Conservation (phyloP, 805 yeast species). For the Kluyveromyces dobzhanskii region DNA sequence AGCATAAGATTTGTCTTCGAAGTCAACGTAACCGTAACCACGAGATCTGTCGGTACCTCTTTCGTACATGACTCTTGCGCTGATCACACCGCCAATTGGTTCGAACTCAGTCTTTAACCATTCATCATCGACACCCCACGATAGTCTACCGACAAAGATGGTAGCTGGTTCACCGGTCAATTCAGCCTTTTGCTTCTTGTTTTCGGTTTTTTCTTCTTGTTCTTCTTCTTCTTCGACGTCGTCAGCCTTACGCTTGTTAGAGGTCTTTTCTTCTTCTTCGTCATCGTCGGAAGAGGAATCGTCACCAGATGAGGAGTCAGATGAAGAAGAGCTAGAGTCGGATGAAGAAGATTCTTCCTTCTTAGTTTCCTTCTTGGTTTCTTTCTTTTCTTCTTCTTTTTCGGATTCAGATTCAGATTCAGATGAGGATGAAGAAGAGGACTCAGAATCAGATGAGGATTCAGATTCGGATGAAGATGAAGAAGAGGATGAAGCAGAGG, state of each 20-base stretch:
- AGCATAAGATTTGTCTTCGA: slow-evolving; percentile 66
- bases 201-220: slow-evolving; percentile 30
- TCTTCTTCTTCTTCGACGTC: slow-evolving; percentile 31
- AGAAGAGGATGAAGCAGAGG: slow-evolving; percentile 10
- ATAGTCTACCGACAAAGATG: slow-evolving; percentile 90
- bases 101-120: slow-evolving; percentile 88
- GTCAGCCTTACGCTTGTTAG: slow-evolving; percentile 31
- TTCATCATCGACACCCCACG: slow-evolving; percentile 95
- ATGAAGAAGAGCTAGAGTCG: slow-evolving; percentile 6
- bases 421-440: slow-evolving; percentile 24
- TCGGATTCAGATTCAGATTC: slow-evolving; percentile 13
- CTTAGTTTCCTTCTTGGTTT: slow-evolving; percentile 9
- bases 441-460: slow-evolving; percentile 19
- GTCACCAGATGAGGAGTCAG: slow-evolving; percentile 22
- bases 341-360: slow-evolving; percentile 8
- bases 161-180: slow-evolving; percentile 64
- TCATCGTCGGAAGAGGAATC: slow-evolving; percentile 26
- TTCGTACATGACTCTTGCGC: slow-evolving; percentile 92
- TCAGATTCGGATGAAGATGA: slow-evolving; percentile 4
- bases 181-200: slow-evolving; percentile 46
- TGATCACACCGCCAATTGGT: slow-evolving; percentile 66
- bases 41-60: slow-evolving; percentile 87
- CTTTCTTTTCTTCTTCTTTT: slow-evolving; percentile 3
- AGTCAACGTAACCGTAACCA: slow-evolving; percentile 98
- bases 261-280: slow-evolving; percentile 23